Conservation (phyloP, 805 yeast species). For the Cyberlindnera americana region DNA sequence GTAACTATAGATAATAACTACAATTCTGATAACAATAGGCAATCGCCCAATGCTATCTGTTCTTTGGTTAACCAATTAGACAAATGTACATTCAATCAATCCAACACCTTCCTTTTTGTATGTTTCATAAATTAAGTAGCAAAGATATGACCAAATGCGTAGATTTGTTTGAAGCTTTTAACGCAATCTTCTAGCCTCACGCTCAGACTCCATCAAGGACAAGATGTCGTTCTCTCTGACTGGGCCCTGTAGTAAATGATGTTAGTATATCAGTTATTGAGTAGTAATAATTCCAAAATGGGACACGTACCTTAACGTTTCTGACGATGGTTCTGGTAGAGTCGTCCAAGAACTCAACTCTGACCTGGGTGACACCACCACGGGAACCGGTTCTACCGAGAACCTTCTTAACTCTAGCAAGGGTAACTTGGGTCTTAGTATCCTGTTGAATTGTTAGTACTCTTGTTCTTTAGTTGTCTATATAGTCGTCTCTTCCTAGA, state of each 20-base stretch:
- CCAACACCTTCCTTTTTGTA: slow-evolving; percentile 15
- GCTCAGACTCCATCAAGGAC: slow-evolving; percentile 99
- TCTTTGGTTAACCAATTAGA: slow-evolving; percentile 11
- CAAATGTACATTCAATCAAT: slow-evolving; percentile 30
- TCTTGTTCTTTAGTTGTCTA: neutral
- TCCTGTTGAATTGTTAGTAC: slow-evolving; percentile 21
- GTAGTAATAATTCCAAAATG: too few relatives aligned
- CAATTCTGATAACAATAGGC: neutral
- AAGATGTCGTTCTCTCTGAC: slow-evolving; percentile 97
- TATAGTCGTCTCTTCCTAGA: too few relatives aligned
- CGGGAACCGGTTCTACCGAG: slow-evolving; percentile 99
- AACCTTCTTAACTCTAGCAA: slow-evolving; percentile 99
- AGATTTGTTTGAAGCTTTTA: slow-evolving; percentile 36
- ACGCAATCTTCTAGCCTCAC: slow-evolving; percentile 98
- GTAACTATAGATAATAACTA: slow-evolving; percentile 4
- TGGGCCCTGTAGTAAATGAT: slow-evolving; percentile 52
- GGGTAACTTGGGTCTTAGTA: slow-evolving; percentile 69
- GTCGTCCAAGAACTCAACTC: slow-evolving; percentile 95
- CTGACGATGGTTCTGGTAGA: slow-evolving; percentile 94
- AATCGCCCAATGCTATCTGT: neutral
- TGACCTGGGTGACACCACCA: slow-evolving; percentile 99
- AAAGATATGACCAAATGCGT: slow-evolving; percentile 8
- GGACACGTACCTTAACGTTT: slow-evolving; percentile 72
- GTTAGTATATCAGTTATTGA: too few relatives aligned
- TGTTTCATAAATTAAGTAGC: slow-evolving; percentile 16